Base-by-base conservation (phyloP, 352 stramenopile species). In the Phytophthora pluvialis region DNA sequence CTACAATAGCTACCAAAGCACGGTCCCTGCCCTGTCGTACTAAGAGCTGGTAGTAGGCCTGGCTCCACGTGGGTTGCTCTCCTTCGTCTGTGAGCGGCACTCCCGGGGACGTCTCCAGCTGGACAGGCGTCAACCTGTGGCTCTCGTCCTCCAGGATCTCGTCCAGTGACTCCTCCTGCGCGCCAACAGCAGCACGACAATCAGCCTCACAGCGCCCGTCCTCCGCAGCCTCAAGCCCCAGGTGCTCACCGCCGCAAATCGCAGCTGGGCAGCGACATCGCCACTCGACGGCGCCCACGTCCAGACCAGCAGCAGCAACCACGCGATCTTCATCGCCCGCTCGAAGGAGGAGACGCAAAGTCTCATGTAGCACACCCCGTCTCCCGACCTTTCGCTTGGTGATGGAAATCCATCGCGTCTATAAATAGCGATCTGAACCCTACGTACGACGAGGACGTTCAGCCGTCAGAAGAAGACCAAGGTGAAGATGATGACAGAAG, bases 151-250 rank as follows among this genome's bases (percentile, higher is more conserved):
- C 54, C n/a, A 18, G 28, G 9, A 61, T 61, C 33, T 72, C 61
- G 28, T 68, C 60, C 36, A 66, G 55, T 13, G 60, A 73, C 25
- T 65, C 49, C 16, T 61, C 46, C 67, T 75, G 53, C 46, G 21
- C 21, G 21, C 21, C 21, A 16, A 31, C 15, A 47, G 4, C 33
- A 55, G 13, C 15, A 25, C 26, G 18, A 40, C 16, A 26, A 10
- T 46, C 18, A 64, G 38, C 26, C 12, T 56, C 13, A 47, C 25
- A 57, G 16, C 11, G 9, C 26, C n/a, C 18, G 18, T 29, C 47
- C 10, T 31, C 21, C 11, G 13, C 26, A 36, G 10, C 13, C 29
- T 18, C 31, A 33, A 39, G 1, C 31, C 21, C 28, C 15, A 35
- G 26, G n/a, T 45, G 12, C 52, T 35, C 36, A 78, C 65, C 43